Evolutionary conservation across 2,329 filamentous ascomycete genomes (phyloP).

Genomic region (Fusarium sublunatum): DNA sequence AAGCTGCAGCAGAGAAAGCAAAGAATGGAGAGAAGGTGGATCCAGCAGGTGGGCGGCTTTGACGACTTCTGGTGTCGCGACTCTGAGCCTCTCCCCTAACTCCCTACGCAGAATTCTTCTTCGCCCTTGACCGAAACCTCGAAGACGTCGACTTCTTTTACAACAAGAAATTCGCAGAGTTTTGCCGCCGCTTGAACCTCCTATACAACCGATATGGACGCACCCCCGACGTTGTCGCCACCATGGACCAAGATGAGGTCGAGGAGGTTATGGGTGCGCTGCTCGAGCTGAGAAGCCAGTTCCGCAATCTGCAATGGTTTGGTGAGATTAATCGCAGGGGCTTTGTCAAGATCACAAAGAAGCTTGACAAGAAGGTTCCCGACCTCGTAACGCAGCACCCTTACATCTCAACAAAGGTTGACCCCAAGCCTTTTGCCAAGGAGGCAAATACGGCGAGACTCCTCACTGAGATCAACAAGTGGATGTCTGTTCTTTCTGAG

Average conservation of each 20-base stretch:
- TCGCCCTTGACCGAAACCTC: conserved; percentile 93
- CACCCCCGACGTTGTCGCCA: conserved; percentile 73
- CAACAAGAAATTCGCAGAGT: conserved; percentile 92
- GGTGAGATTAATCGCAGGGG: conserved; percentile 95
- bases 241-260: conserved; percentile 86
- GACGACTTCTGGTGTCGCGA: conserved; percentile 44
- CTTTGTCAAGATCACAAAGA: conserved; percentile 99
- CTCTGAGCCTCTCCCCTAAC: conserved; percentile 49
- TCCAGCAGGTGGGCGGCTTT: conserved; percentile 80
- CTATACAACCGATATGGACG: conserved; percentile 89
- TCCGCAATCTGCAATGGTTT: conserved; percentile 96
- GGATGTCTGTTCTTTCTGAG: conserved; percentile 85
- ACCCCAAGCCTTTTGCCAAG: conserved; percentile 87
- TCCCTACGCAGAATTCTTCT: conserved; percentile 84
- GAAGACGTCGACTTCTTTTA: conserved; percentile 98
- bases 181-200: conserved; percentile 83
- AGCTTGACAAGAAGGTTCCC: conserved; percentile 93
- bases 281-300: conserved; percentile 85
- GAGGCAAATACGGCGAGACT: conserved; percentile 65
- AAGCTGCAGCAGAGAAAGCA: conserved; percentile 73
- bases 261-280: conserved; percentile 92
- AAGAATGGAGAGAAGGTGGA: conserved; percentile 81
- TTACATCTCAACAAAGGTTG: conserved; percentile 91
- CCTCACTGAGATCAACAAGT: conserved; percentile 81
- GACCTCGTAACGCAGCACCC: conserved; percentile 80